Conservation (phyloP, 2,329 filamentous ascomycete genomes). For the Penicillium crustosum region DNA sequence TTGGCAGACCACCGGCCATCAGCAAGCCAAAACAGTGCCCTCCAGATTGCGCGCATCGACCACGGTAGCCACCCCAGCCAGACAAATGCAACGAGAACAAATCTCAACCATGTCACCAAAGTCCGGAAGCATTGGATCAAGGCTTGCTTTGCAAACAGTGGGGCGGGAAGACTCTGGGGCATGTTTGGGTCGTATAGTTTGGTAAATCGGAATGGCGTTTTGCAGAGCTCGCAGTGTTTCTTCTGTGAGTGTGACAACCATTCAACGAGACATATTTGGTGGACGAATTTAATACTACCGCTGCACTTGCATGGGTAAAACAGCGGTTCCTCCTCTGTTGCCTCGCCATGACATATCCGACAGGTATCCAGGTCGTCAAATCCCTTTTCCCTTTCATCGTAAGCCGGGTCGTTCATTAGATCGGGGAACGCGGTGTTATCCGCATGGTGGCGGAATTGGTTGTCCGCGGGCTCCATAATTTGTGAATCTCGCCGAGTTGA, state of each 20-base stretch:
- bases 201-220: slow-evolving; percentile 96
- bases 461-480: slow-evolving; percentile 32
- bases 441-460: slow-evolving; percentile 21
- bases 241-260: slow-evolving; percentile 99
- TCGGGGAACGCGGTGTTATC: slow-evolving; percentile 42
- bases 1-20: slow-evolving; percentile 65
- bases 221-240: slow-evolving; percentile 99
- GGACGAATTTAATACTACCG: slow-evolving; percentile 97
- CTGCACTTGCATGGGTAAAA: slow-evolving; percentile 99
- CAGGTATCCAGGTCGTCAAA: slow-evolving; percentile 74
- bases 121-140: slow-evolving; percentile 70
- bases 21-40: slow-evolving; percentile 90
- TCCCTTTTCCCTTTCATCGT: slow-evolving; percentile 41
- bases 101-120: slow-evolving; percentile 74
- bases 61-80: slow-evolving; percentile 90
- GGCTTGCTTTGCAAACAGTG: slow-evolving; percentile 78
- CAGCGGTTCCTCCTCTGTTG: slow-evolving; percentile 74
- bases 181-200: slow-evolving; percentile 95
- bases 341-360: slow-evolving; percentile 93
- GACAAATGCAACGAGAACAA: slow-evolving; percentile 73
- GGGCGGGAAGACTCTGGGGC: slow-evolving; percentile 77
- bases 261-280: slow-evolving; percentile 97
- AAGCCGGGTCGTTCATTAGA: slow-evolving; percentile 59
- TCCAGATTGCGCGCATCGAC: slow-evolving; percentile 88
- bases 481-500: slow-evolving; percentile 19